These are phyloP conservation scores for Obelidium mucronatum DNA, from an alignment of 192 early-diverging fungal species.

Conservation along the genomic window DNA sequence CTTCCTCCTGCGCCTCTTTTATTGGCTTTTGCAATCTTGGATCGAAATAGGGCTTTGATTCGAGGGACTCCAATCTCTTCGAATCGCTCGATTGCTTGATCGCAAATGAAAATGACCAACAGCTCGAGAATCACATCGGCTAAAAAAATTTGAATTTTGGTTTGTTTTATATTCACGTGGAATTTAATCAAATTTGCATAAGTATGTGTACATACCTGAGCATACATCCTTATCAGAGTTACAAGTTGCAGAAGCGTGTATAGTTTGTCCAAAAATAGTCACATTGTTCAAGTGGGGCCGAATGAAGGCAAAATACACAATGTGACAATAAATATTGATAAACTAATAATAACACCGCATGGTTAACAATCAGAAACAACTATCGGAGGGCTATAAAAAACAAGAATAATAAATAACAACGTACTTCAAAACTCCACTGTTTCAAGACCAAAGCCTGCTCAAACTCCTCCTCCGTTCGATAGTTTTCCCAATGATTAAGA, in stretches of 20 bases:
- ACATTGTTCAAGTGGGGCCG: neutral
- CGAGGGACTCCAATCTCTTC: slow-evolving; percentile 1
- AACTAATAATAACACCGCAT: too few relatives aligned
- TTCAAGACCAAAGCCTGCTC: slow-evolving; percentile 31
- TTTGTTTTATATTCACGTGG: too few relatives aligned
- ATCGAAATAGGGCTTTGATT: neutral
- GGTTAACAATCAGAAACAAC: too few relatives aligned
- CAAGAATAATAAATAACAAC: too few relatives aligned
- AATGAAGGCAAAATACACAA: slow-evolving; percentile 31
- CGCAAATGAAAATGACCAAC: slow-evolving; percentile 30
- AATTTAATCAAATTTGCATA: too few relatives aligned
- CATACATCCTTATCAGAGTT: slow-evolving; percentile 19
- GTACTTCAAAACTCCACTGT: slow-evolving; percentile 24
- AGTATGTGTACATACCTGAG: too few relatives aligned
- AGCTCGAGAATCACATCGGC: slow-evolving; percentile 27
- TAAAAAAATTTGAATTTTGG: too few relatives aligned
- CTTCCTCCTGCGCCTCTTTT: neutral
- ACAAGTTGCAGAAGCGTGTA: neutral
- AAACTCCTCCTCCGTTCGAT: slow-evolving; percentile 29
- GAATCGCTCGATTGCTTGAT: neutral
- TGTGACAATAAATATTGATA: slow-evolving; percentile 35
- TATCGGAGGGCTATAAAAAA: too few relatives aligned
- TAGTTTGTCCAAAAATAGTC: neutral
- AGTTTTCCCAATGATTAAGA: slow-evolving; percentile 40
- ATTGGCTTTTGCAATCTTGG: slow-evolving; percentile 14